phyloP scores from a whole-genome alignment of 257 asterid genomes.

The Orobanche coerulescens region DNA sequence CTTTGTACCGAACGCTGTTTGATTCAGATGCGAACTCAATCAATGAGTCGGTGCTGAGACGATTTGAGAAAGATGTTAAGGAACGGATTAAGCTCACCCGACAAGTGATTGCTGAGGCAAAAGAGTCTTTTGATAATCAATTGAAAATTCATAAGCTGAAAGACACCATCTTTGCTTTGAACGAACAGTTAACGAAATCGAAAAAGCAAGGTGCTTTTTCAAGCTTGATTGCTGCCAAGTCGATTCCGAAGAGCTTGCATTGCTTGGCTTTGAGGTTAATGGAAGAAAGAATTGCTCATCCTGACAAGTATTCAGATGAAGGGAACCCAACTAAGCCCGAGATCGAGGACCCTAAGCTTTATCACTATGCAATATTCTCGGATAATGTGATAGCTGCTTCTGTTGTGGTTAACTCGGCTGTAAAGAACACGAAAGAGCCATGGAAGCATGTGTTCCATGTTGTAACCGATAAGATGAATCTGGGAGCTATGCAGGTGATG shows the following conservation, averaged over 20 bases:
- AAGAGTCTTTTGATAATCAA: slow-evolving; percentile 66
- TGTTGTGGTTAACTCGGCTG: slow-evolving; percentile 75
- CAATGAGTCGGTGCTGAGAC: slow-evolving; percentile 48
- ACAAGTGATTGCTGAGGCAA: slow-evolving; percentile 60
- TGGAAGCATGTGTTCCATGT: slow-evolving; percentile 74
- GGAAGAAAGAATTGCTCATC: slow-evolving; percentile 78
- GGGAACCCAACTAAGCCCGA: slow-evolving; percentile 55
- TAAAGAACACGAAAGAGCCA: slow-evolving; percentile 62
- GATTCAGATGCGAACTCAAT: slow-evolving; percentile 40
- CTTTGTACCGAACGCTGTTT: slow-evolving; percentile 39
- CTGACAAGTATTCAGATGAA: slow-evolving; percentile 59
- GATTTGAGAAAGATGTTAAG: slow-evolving; percentile 73
- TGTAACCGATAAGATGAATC: slow-evolving; percentile 74
- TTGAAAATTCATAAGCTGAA: slow-evolving; percentile 69
- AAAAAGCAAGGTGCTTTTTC: slow-evolving; percentile 80
- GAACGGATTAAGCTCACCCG: slow-evolving; percentile 58
- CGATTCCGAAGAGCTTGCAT: slow-evolving; percentile 76
- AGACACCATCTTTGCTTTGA: slow-evolving; percentile 59
- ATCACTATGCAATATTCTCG: slow-evolving; percentile 72
- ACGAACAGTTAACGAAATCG: slow-evolving; percentile 59
- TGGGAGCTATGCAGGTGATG: slow-evolving; percentile 79
- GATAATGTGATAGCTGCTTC: slow-evolving; percentile 78
- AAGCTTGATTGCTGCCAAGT: slow-evolving; percentile 79
- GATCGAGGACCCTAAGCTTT: slow-evolving; percentile 64
- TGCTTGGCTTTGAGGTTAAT: slow-evolving; percentile 67